Percentiles rank a stretch among this genome's conserved stretches.
phyloP scores from a whole-genome alignment of 192 early-diverging fungal genomes.

The Coemansia sp. region DNA sequence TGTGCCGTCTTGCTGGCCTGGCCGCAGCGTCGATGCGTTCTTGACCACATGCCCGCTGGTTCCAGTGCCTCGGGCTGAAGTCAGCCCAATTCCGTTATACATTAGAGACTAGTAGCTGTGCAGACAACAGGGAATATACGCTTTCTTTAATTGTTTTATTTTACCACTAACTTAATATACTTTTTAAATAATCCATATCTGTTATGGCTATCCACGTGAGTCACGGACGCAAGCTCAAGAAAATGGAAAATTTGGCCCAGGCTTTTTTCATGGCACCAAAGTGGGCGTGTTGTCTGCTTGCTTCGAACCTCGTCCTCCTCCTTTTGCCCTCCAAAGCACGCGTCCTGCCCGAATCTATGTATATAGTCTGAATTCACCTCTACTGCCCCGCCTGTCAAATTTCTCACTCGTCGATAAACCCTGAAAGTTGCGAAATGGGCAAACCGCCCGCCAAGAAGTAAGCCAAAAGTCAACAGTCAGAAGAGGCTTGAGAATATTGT shows the following conservation, averaged over 20 bases:
- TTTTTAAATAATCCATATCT: not conserved
- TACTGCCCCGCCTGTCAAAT: not conserved
- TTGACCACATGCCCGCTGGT: constrained; percentile 96
- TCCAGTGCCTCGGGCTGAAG: constrained; percentile 78
- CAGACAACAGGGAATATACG: not conserved
- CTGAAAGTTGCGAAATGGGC: constrained; percentile 12
- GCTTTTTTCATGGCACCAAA: not conserved
- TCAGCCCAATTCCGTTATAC: constrained; percentile 81
- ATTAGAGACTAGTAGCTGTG: constrained; percentile 18
- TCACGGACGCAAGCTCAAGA: not conserved
- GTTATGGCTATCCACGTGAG: constrained; percentile 5
- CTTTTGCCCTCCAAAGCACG: not conserved
- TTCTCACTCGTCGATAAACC: no score
- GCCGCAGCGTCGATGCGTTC: constrained; percentile 73
- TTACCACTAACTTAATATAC: not conserved
- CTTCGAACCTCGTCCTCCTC: not conserved
- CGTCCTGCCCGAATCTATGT: not conserved
- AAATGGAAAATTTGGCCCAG: not conserved
- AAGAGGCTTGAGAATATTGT: not conserved
- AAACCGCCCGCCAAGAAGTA: constrained; percentile 25
- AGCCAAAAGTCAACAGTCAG: not conserved
- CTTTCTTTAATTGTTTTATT: not conserved
- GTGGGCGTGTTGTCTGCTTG: not conserved
- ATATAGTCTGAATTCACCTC: not conserved
- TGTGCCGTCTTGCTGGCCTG: constrained; percentile 58